Evolutionary conservation across 2,329 filamentous ascomycete genomes (phyloP).

Genomic region (Aureobasidium sp.): DNA sequence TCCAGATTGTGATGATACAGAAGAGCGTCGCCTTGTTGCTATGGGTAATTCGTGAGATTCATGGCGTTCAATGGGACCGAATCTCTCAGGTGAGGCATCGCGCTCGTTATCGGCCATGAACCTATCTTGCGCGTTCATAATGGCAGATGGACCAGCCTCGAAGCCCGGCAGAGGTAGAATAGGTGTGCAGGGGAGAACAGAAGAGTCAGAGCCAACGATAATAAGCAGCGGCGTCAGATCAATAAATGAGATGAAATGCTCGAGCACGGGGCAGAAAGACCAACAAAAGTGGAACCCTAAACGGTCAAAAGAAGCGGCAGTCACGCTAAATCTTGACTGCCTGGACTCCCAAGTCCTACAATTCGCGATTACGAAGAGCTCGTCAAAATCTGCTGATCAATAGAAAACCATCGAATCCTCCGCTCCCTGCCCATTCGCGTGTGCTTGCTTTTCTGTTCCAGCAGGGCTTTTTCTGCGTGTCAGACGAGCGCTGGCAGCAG

Average conservation of each 20-base stretch:
- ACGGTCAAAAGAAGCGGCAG: neutral
- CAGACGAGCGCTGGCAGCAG: neutral
- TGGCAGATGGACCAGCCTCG: neutral
- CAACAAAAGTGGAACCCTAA: neutral
- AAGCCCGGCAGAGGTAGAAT: too few relatives aligned
- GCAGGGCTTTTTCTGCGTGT: neutral
- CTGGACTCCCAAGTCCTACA: neutral
- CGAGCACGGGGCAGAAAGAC: neutral
- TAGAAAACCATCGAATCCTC: neutral
- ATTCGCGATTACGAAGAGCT: neutral
- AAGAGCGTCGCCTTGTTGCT: conserved; percentile 15
- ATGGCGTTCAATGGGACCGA: conserved; percentile 15
- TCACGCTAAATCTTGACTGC: conserved; percentile 5
- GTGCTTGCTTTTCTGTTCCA: neutral
- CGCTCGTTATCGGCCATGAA: conserved; percentile 47
- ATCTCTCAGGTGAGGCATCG: conserved; percentile 41
- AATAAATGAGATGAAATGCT: conserved; percentile 8
- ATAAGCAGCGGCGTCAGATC: neutral
- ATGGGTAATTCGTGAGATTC: conserved; percentile 5
- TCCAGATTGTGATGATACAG: conserved; percentile 47
- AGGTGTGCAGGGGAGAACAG: neutral
- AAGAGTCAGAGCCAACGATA: neutral
- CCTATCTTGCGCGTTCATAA: conserved; percentile 47
- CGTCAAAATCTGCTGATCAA: neutral
- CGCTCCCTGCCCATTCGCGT: neutral